Base-by-base conservation (phyloP, 192 early-diverging fungal species). In the Irineochytrium annulatum region DNA sequence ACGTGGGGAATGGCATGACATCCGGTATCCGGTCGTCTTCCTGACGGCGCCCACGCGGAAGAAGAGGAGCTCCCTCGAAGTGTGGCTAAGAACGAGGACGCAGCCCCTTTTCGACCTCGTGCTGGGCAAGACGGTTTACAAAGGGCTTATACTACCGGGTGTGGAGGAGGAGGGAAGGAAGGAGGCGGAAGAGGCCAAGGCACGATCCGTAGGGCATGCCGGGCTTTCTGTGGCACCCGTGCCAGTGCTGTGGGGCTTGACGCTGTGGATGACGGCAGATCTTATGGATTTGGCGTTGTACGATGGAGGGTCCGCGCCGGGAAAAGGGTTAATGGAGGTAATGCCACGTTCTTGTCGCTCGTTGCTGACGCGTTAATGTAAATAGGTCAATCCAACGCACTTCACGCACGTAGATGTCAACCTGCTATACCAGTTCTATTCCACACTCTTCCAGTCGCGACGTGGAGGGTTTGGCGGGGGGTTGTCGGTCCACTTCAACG, bases 221-320 rank as follows among this genome's bases (percentile, higher is more conserved):
- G n/a, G n/a, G n/a, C n/a, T n/a, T n/a, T n/a, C n/a, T n/a, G n/a
- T n/a, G n/a, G n/a, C n/a, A n/a, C n/a, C n/a, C n/a, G n/a, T n/a
- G n/a, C n/a, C n/a, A n/a, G 39, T 65, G 4, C 48, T 71, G 31
- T 71, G 69, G 69, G 69, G 69, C 32, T 34, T 71, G n/a, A 71
- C 69, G 22, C 43, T 71, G 31, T 60, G 69, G 62, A 71, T 71
- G 63, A 65, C 62, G 3, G 19, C 30, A 17, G 69, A 71, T 43
- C 19, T 71, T 31, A 28, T 71, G 20, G 63, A 69, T 33, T 34
- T 53, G 4, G 3, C 17, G 22, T 35, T n/a, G n/a, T n/a, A n/a
- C n/a, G n/a, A 67, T n/a, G 46, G 59, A 13, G 48, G 35, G 0
- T 14, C 19, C 5, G 24, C 49, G 30, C 37, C 62, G 11, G 33